Percentiles rank a stretch among this genome's conserved stretches.
phyloP scores from a whole-genome alignment of 768 basidiomycete genomes.

The Podaxis sp. region DNA sequence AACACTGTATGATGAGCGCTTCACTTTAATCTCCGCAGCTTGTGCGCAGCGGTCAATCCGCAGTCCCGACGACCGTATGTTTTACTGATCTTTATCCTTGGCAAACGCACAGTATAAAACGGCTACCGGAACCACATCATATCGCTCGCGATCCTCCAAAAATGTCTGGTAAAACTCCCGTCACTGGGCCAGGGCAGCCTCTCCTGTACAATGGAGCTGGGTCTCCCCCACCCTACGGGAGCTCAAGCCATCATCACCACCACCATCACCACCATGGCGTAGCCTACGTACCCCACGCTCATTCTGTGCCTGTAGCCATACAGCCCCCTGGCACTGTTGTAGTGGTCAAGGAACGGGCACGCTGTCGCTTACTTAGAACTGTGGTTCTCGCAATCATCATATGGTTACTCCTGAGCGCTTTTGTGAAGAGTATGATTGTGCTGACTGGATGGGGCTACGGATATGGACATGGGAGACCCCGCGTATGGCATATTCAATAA shows the following conservation, averaged over 20 bases:
- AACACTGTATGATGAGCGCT: no score
- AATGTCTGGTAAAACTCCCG: neutral
- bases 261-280: slow-evolving; percentile 7
- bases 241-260: neutral
- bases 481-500: neutral
- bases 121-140: neutral
- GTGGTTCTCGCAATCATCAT: neutral
- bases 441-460: neutral
- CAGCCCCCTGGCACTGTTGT: neutral
- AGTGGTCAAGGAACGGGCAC: neutral
- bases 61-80: slow-evolving; percentile 7
- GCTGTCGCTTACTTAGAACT: slow-evolving; percentile 4
- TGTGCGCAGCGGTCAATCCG: neutral
- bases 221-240: slow-evolving; percentile 12
- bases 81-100: neutral
- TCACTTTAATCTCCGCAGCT: no score
- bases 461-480: neutral
- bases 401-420: slow-evolving; percentile 1
- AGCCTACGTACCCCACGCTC: slow-evolving; percentile 3
- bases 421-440: neutral
- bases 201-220: neutral
- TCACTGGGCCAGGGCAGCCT: neutral
- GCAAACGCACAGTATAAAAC: neutral
- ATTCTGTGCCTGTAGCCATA: neutral
- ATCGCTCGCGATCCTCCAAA: neutral